Base-by-base conservation (phyloP, 148 eudicot species). In the Chenopodium suecicum region DNA sequence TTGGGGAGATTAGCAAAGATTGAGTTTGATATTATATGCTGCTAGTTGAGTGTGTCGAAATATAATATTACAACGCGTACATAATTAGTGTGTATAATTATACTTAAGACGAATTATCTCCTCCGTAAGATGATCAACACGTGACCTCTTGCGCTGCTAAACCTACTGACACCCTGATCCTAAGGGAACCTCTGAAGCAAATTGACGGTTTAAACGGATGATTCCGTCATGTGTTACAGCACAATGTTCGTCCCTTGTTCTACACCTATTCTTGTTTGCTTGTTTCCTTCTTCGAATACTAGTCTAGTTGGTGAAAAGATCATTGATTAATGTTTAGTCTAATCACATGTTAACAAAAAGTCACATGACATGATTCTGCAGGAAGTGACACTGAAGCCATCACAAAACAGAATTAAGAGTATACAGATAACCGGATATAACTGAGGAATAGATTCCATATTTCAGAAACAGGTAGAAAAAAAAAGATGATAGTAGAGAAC, bases 401-500 rank as follows among this genome's bases (percentile, higher is more conserved):
- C 71, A 73, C 2, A 19, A 50, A 80, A 37, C 32, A 80, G 31
- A 13, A 50, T 50, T 50, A 41, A 9, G 64, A 50, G 10, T n/a
- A 48, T 31, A 60, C 76, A 74, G 63, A 22, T 16, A 62, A 70
- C 65, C 50, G 2, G 19, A 44, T 19, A 68, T 68, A 50, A 71
- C 44, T 46, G 63, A 31, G 65, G 86, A 83, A 86, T 79, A n/a
- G 72, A 86, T 83, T 86, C 86, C 58, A 31, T 7, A 66, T 46
- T 70, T 41, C 56, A 34, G 68, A 66, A 58, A 41, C 44, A 41
- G 44, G 52, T 44, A 70, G 32, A 31, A 50, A 10, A 41, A 32
- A 80, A 62, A 79, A 50, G 78, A 79, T 76, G 75, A 81, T 77
- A 79, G 82, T 75, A 79, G 44, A 65, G 81, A 81, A 75, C 84